Evolutionary conservation across 495 filamentous ascomycete species (phyloP).

Genomic region (Xylaria nigripes): DNA sequence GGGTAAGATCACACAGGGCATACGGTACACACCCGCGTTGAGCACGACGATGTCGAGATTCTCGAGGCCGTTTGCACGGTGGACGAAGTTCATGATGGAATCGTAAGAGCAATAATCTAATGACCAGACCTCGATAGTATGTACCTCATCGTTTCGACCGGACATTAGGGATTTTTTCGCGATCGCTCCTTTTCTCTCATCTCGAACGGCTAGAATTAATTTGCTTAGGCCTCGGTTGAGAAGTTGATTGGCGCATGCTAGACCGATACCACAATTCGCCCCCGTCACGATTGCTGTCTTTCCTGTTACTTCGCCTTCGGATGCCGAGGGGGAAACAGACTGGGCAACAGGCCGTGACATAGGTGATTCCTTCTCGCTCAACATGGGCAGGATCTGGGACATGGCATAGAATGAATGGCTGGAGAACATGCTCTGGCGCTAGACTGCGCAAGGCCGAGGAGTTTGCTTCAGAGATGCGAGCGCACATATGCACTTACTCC

Average conservation of each 20-base stretch:
- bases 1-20: slow-evolving; percentile 6
- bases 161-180: slow-evolving; percentile 25
- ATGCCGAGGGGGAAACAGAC: neutral
- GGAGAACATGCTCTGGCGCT: neutral
- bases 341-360: neutral
- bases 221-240: slow-evolving; percentile 35
- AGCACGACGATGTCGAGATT: slow-evolving; percentile 41
- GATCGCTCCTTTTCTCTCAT: slow-evolving; percentile 34
- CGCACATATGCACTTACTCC: too few relatives aligned
- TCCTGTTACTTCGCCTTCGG: slow-evolving; percentile 13
- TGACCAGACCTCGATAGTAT: slow-evolving; percentile 41
- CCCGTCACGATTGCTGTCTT: slow-evolving; percentile 48
- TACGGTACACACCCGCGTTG: slow-evolving; percentile 39
- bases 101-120: slow-evolving; percentile 45
- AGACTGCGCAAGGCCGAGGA: too few relatives aligned
- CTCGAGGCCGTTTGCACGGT: slow-evolving; percentile 27
- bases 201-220: slow-evolving; percentile 49
- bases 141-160: slow-evolving; percentile 5
- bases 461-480: too few relatives aligned
- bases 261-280: slow-evolving; percentile 46
- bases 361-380: neutral
- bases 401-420: neutral
- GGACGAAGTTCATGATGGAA: slow-evolving; percentile 33
- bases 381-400: neutral
- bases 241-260: slow-evolving; percentile 40